A percentile compares a stretch with the other conserved stretches of the same genome.
These are phyloP conservation scores for Antrodiella citrinella DNA, from an alignment of 768 basidiomycete genomes.

Conservation along the genomic window DNA sequence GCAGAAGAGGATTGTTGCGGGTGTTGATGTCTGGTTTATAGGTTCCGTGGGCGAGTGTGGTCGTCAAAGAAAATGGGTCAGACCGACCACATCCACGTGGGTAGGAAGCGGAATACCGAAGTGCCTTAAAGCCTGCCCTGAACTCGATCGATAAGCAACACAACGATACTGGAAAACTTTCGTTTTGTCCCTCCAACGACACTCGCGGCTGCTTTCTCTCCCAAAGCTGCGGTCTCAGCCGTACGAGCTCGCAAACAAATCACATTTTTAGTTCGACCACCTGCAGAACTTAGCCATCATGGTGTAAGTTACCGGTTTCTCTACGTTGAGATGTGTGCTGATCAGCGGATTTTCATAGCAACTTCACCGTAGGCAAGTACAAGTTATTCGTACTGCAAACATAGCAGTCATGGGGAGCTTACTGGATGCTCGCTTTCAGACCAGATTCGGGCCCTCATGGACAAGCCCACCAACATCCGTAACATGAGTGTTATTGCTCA, in stretches of 20 bases:
- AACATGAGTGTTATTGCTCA: conserved; percentile 94
- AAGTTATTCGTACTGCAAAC: background rate
- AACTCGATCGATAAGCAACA: conserved; percentile 37
- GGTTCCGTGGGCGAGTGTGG: no score
- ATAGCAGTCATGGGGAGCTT: conserved; percentile 1
- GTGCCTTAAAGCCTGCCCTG: conserved; percentile 31
- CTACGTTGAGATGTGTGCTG: conserved; percentile 22
- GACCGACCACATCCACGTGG: conserved; percentile 1
- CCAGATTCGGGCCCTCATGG: conserved; percentile 85
- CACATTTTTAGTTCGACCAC: conserved; percentile 15
- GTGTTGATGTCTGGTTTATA: no score
- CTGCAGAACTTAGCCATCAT: conserved; percentile 53
- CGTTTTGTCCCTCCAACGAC: conserved; percentile 14
- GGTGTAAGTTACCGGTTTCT: conserved; percentile 55
- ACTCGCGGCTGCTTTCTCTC: conserved; percentile 15
- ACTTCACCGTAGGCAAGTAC: conserved; percentile 80
- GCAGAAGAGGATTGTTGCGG: no score
- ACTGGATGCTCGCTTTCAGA: conserved; percentile 35
- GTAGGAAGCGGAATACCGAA: background rate
- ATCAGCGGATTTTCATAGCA: conserved; percentile 39
- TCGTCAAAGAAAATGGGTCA: background rate
- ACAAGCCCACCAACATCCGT: conserved; percentile 85
- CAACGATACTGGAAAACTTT: conserved; percentile 17
- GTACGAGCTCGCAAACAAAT: conserved; percentile 12
- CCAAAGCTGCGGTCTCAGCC: conserved; percentile 13